Conservation (phyloP, 768 basidiomycete species). For the Termitomyces heimii region DNA sequence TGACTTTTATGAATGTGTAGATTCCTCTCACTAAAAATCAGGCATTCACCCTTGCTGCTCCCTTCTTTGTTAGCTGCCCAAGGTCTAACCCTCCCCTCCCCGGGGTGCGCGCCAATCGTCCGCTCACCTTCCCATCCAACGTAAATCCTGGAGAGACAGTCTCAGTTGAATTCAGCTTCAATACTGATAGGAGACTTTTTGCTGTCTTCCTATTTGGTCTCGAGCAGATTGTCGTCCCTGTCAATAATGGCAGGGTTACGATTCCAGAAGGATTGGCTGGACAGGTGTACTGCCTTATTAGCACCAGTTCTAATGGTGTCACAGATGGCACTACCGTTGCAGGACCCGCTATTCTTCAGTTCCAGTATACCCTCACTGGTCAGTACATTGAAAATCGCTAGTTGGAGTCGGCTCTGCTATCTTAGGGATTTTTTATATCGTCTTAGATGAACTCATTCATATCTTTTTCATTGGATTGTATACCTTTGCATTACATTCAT, state of each 20-base stretch:
- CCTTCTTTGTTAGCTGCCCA: slow-evolving; percentile 48
- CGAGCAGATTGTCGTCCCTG: slow-evolving; percentile 3
- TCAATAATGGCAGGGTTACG: slow-evolving; percentile 3
- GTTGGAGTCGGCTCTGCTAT: background rate
- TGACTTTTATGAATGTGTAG: slow-evolving; percentile 11
- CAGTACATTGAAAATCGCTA: slow-evolving; percentile 1
- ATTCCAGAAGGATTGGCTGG: slow-evolving; percentile 7
- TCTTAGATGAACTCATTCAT: background rate
- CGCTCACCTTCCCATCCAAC: slow-evolving; percentile 25
- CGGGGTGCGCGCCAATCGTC: slow-evolving; percentile 39
- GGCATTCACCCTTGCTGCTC: slow-evolving; percentile 26
- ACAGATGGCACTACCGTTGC: slow-evolving; percentile 11
- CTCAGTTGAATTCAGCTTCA: background rate
- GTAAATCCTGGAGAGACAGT: slow-evolving; percentile 6
- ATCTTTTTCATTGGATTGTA: background rate
- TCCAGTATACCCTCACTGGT: slow-evolving; percentile 2
- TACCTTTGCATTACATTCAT: background rate
- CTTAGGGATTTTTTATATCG: background rate
- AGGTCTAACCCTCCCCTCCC: slow-evolving; percentile 40
- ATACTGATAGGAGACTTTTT: background rate
- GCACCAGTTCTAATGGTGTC: slow-evolving; percentile 1
- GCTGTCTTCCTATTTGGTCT: slow-evolving; percentile 10
- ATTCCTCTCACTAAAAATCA: slow-evolving; percentile 24
- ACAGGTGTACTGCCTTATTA: slow-evolving; percentile 9
- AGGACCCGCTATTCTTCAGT: slow-evolving; percentile 9